Percentiles rank a stretch among this genome's conserved stretches.
These are phyloP conservation scores for Aspergillus transmontanensis DNA, from an alignment of 2,329 filamentous ascomycete species.

Conservation along the genomic window DNA sequence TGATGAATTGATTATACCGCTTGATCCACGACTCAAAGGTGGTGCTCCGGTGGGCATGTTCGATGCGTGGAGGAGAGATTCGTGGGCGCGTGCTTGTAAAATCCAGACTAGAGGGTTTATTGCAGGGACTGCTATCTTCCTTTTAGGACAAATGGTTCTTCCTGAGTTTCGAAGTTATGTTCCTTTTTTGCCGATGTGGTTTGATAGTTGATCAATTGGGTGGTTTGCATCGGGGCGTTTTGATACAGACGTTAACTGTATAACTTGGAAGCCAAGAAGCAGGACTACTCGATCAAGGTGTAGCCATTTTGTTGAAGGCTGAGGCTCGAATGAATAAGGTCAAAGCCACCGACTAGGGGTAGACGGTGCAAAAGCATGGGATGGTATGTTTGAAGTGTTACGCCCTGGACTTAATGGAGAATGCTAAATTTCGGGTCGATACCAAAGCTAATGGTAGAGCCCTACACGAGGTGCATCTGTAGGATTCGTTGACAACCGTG, in stretches of 20 bases:
- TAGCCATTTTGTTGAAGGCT: neutral
- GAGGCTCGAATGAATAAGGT: neutral
- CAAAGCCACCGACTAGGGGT: neutral
- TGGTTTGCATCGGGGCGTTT: neutral
- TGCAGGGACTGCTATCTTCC: neutral
- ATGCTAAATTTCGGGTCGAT: no score
- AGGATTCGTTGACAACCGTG: no score
- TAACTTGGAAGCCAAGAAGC: neutral
- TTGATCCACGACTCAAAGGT: neutral
- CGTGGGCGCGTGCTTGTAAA: constrained; percentile 2
- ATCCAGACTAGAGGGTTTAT: neutral
- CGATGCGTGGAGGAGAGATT: neutral
- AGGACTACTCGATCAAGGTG: neutral
- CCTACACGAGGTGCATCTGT: neutral
- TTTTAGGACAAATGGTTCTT: neutral
- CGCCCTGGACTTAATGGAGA: no score
- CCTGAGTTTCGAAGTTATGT: neutral
- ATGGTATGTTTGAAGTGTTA: neutral
- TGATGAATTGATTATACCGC: neutral
- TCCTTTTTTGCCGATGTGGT: neutral
- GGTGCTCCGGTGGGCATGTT: neutral
- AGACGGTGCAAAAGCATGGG: neutral
- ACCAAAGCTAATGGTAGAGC: neutral
- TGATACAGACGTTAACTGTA: neutral
- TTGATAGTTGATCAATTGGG: neutral